Percentiles rank a stretch among this genome's conserved stretches.
phyloP scores from a whole-genome alignment of 352 stramenopile species.

The Phytopythium delawarense region DNA sequence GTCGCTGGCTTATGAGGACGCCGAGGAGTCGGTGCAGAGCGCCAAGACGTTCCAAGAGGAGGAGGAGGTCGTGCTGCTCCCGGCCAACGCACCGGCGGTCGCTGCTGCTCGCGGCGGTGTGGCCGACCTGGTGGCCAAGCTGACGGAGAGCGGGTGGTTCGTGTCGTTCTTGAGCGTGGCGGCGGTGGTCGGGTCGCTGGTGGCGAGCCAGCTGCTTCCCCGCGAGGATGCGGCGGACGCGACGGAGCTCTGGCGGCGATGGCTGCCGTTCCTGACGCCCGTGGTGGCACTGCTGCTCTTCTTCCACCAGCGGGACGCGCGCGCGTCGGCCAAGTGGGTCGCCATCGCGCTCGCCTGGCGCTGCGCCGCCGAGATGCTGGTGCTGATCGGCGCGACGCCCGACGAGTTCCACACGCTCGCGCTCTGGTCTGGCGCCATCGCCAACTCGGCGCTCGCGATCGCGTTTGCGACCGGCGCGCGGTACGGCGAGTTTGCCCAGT shows the following conservation, averaged over 20 bases:
- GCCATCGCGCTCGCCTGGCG: conserved; percentile 79
- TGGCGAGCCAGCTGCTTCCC: conserved; percentile 55
- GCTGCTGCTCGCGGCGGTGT: conserved; percentile 11
- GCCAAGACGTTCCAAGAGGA: conserved; percentile 10
- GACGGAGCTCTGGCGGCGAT: conserved; percentile 44
- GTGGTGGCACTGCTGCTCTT: conserved; percentile 64
- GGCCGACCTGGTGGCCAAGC: conserved; percentile 35
- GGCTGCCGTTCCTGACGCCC: conserved; percentile 63
- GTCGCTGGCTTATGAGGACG: conserved; percentile 45
- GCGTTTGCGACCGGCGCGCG: conserved; percentile 39
- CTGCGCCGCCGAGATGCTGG: conserved; percentile 57
- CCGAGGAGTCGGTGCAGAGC: conserved; percentile 21
- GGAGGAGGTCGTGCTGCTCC: conserved; percentile 23
- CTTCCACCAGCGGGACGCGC: conserved; percentile 70
- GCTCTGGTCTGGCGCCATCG: conserved; percentile 28
- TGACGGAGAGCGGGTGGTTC: conserved; percentile 57
- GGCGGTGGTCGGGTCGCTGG: conserved; percentile 59
- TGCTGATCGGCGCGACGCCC: conserved; percentile 43
- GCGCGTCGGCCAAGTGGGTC: conserved; percentile 74
- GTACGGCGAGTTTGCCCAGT: conserved; percentile 45
- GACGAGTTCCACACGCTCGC: conserved; percentile 46
- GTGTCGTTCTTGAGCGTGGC: conserved; percentile 64
- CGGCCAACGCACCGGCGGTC: background rate
- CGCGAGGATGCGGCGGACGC: conserved; percentile 14
- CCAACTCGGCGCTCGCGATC: conserved; percentile 57